Percentiles rank a stretch among this genome's conserved stretches.
phyloP scores from a whole-genome alignment of 306 rosid genomes.

The Datisca glomerata region DNA sequence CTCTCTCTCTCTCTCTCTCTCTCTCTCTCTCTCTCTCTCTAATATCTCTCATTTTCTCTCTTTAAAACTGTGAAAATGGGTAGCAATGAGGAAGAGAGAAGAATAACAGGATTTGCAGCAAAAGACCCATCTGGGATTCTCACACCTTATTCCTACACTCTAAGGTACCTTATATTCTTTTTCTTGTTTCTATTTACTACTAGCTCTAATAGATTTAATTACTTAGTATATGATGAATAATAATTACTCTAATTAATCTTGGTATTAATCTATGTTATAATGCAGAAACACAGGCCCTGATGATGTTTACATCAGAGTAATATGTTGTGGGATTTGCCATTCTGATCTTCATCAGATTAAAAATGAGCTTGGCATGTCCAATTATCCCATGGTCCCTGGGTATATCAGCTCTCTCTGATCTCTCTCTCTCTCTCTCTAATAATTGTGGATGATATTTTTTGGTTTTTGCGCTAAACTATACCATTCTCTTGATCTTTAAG shows the following conservation, averaged over 20 bases:
- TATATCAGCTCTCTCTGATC: constrained; percentile 1
- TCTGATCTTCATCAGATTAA: constrained; percentile 77
- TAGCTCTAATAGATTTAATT: too few species aligned
- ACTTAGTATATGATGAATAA: too few species aligned
- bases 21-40: not conserved
- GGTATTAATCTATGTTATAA: not conserved
- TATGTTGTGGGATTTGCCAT: constrained; percentile 80
- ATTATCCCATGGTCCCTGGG: constrained; percentile 98
- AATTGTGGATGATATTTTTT: too few species aligned
- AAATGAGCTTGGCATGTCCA: constrained; percentile 81
- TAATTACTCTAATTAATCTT: not conserved
- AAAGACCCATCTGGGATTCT: constrained; percentile 87
- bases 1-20: not conserved
- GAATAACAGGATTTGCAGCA: constrained; percentile 68
- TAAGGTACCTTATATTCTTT: constrained; percentile 28
- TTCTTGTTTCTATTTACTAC: not conserved
- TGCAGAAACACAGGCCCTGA: constrained; percentile 74
- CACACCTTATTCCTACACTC: constrained; percentile 53
- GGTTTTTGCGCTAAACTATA: not conserved
- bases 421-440: not conserved
- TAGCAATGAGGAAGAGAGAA: constrained; percentile 39
- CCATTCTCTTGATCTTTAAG: too few species aligned
- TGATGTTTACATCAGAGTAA: constrained; percentile 74
- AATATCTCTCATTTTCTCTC: not conserved
- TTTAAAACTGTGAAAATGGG: constrained; percentile 31